Percentiles rank a stretch among this genome's conserved stretches.
These are phyloP conservation scores for Euphrasia confusa DNA, from an alignment of 257 asterid genomes.

Conservation along the genomic window DNA sequence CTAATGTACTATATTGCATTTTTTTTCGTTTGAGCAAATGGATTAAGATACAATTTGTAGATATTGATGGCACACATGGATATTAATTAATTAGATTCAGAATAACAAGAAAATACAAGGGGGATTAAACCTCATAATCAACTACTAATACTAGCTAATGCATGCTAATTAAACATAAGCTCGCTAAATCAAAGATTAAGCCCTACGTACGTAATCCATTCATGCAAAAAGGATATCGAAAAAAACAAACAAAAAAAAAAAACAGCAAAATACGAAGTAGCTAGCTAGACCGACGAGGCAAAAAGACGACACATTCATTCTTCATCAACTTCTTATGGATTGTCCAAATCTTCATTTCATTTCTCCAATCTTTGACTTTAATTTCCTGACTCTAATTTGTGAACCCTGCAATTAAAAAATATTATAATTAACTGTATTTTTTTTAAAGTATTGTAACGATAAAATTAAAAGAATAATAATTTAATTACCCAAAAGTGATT, in stretches of 20 bases:
- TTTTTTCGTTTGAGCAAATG: no score
- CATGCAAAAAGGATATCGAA: background rate
- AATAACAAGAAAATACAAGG: constrained; percentile 37
- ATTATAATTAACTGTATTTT: no score
- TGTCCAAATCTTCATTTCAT: constrained; percentile 36
- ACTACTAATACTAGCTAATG: constrained; percentile 7
- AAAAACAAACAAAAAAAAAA: constrained; percentile 14
- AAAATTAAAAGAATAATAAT: no score
- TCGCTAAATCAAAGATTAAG: constrained; percentile 32
- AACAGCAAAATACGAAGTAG: background rate
- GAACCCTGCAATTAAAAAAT: constrained; percentile 32
- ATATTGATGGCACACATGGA: constrained; percentile 26
- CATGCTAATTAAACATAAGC: constrained; percentile 18
- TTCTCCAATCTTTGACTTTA: constrained; percentile 32
- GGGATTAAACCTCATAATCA: constrained; percentile 16
- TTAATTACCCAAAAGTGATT: constrained; percentile 51
- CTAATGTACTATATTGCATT: no score
- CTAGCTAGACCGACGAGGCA: no score
- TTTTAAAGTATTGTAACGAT: no score
- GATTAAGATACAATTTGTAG: no score
- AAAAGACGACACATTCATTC: constrained; percentile 1
- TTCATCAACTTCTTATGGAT: constrained; percentile 23
- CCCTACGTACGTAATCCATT: constrained; percentile 24
- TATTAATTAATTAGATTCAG: constrained; percentile 30
- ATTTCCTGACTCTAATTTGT: background rate